A percentile compares a stretch with the other conserved stretches of the same genome.
phyloP scores from a whole-genome alignment of 2,329 filamentous ascomycete species.

The Tricladium varicosporioides region DNA sequence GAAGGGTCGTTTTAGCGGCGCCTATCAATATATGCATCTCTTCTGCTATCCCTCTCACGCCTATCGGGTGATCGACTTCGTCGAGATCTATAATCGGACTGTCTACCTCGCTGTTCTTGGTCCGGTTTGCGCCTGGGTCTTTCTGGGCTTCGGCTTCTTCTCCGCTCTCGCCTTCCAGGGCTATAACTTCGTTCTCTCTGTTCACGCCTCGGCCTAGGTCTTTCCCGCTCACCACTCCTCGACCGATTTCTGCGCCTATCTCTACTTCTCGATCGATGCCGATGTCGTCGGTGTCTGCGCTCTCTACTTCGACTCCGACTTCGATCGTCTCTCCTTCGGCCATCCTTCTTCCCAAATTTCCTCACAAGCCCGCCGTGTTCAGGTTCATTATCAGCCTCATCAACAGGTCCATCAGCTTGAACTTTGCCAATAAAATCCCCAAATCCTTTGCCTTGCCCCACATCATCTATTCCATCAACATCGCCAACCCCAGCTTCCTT shows the following conservation, averaged over 20 bases:
- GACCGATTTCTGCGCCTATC: conserved; percentile 27
- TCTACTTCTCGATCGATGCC: conserved; percentile 31
- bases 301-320: conserved; percentile 31
- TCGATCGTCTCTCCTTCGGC: conserved; percentile 26
- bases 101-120: conserved; percentile 19
- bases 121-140: conserved; percentile 29
- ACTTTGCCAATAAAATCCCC: conserved; percentile 32
- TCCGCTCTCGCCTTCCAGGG: conserved; percentile 22
- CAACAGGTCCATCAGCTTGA: conserved; percentile 16
- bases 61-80: conserved; percentile 14
- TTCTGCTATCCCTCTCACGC: conserved; percentile 8
- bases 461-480: conserved; percentile 35
- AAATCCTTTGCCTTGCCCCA: conserved; percentile 31
- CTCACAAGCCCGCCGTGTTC: conserved; percentile 23
- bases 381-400: conserved; percentile 6
- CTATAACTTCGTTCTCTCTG: conserved; percentile 29
- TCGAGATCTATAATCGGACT: conserved; percentile 12
- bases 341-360: conserved; percentile 15
- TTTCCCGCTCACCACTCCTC: conserved; percentile 26
- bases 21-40: conserved; percentile 20
- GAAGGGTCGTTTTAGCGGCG: neutral
- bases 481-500: conserved; percentile 43
- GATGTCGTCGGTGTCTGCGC: conserved; percentile 30
- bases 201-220: conserved; percentile 22
- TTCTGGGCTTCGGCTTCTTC: conserved; percentile 31